A percentile compares a stretch with the other conserved stretches of the same genome.
Evolutionary conservation across 495 filamentous ascomycete genomes (phyloP).

Genomic region (Aspergillus haitiensis): DNA sequence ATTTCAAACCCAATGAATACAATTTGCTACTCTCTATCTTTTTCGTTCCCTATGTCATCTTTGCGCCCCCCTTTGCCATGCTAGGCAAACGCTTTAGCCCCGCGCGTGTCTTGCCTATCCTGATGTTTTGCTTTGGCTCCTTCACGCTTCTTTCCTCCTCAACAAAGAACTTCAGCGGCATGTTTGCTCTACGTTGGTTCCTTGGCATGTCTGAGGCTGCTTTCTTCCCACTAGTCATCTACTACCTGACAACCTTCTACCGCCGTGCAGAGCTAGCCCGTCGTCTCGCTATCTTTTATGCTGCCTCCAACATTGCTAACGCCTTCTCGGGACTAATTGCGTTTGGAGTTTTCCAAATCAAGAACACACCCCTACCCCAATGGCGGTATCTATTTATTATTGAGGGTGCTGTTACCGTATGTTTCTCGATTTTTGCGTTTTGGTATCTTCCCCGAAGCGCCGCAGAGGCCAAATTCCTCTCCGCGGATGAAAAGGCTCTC

Average conservation of each 20-base stretch:
- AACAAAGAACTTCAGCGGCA: slow-evolving; percentile 61
- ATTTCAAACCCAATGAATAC: slow-evolving; percentile 64
- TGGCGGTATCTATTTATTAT: slow-evolving; percentile 82
- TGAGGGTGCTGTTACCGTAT: slow-evolving; percentile 63
- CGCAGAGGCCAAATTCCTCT: slow-evolving; percentile 62
- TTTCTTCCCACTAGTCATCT: slow-evolving; percentile 71
- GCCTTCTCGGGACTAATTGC: slow-evolving; percentile 74
- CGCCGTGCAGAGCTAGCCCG: slow-evolving; percentile 73
- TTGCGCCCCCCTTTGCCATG: slow-evolving; percentile 65
- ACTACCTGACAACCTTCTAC: slow-evolving; percentile 66
- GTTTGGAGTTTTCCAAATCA: slow-evolving; percentile 74
- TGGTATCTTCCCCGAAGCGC: slow-evolving; percentile 69
- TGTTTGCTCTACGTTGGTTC: slow-evolving; percentile 59
- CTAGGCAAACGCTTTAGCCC: slow-evolving; percentile 68
- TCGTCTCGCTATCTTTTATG: slow-evolving; percentile 77
- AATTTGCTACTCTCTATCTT: slow-evolving; percentile 72
- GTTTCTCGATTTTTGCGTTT: slow-evolving; percentile 66
- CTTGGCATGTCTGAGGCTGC: slow-evolving; percentile 71
- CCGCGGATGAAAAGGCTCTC: slow-evolving; percentile 62
- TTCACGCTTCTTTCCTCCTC: slow-evolving; percentile 58
- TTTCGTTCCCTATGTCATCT: slow-evolving; percentile 75
- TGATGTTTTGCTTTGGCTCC: slow-evolving; percentile 68
- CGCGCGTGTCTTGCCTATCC: slow-evolving; percentile 59
- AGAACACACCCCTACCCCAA: slow-evolving; percentile 48
- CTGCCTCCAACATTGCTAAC: slow-evolving; percentile 69